Conservation (phyloP, 768 basidiomycete species). For the Ramaria sp. region DNA sequence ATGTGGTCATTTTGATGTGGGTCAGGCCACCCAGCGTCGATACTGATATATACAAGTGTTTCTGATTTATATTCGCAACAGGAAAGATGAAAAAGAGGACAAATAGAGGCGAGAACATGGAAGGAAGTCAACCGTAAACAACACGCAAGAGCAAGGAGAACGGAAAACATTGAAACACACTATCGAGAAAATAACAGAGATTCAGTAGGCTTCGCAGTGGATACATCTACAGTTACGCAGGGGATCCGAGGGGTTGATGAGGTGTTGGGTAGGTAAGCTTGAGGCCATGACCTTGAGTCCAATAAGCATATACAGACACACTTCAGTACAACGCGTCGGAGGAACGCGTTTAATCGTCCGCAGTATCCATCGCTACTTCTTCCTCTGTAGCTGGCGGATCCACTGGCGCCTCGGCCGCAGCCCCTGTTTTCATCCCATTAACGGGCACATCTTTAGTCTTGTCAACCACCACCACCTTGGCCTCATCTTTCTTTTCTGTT, state of each 20-base stretch:
- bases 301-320: background rate
- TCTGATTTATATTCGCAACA: too few species aligned
- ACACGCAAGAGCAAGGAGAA: background rate
- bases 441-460: background rate
- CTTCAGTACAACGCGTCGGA: background rate
- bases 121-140: background rate
- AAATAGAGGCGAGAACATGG: background rate
- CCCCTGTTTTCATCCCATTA: background rate
- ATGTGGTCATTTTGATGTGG: too few species aligned
- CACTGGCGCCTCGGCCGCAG: background rate
- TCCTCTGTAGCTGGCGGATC: slow-evolving; percentile 1
- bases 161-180: background rate
- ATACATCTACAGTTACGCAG: background rate
- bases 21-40: too few species aligned
- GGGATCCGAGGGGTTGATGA: background rate
- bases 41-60: too few species aligned
- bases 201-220: background rate
- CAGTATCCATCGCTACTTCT: slow-evolving; percentile 3
- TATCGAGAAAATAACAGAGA: background rate
- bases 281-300: background rate
- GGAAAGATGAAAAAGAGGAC: background rate
- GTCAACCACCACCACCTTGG: background rate
- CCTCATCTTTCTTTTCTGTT: background rate
- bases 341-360: slow-evolving; percentile 4
- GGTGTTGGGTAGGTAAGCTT: background rate